Evolutionary conservation across 495 filamentous ascomycete species (phyloP).

Genomic region (Penicillium canescens): DNA sequence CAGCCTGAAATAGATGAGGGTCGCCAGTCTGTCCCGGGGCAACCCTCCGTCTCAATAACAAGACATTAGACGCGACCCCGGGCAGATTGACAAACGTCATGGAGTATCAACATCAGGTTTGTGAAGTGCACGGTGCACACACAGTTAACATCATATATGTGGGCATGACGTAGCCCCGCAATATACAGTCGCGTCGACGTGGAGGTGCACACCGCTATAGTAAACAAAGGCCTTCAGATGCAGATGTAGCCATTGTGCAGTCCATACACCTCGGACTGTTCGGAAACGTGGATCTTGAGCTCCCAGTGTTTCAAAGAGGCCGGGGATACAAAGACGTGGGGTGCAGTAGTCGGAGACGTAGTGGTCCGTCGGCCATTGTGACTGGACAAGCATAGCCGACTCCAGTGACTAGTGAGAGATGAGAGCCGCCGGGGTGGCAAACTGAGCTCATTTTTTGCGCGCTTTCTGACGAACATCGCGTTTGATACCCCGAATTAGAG

Average conservation of each 20-base stretch:
- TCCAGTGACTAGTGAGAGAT: conserved; percentile 25
- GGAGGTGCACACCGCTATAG: neutral
- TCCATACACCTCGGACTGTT: conserved; percentile 1
- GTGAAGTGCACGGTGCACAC: conserved; percentile 7
- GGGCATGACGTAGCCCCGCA: conserved; percentile 4
- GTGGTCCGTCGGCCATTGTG: conserved; percentile 8
- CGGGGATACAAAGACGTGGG: conserved; percentile 24
- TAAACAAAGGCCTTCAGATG: neutral
- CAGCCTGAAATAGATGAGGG: neutral
- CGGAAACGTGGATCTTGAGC: neutral
- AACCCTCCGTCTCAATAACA: neutral
- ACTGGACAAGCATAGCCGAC: conserved; percentile 12
- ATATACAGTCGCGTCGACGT: neutral
- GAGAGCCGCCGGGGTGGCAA: conserved; percentile 20
- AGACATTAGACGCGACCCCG: neutral
- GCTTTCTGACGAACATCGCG: neutral
- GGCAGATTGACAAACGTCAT: neutral
- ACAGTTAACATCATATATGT: neutral
- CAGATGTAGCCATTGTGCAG: neutral
- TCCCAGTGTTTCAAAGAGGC: conserved; percentile 18
- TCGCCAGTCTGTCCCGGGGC: neutral
- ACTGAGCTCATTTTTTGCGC: neutral
- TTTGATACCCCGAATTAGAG: conserved; percentile 3
- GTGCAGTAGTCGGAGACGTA: conserved; percentile 14
- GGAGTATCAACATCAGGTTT: conserved; percentile 1